Evolutionary conservation across 140 eudicot genomes (phyloP).

Genomic region (Flaveria floridana): DNA sequence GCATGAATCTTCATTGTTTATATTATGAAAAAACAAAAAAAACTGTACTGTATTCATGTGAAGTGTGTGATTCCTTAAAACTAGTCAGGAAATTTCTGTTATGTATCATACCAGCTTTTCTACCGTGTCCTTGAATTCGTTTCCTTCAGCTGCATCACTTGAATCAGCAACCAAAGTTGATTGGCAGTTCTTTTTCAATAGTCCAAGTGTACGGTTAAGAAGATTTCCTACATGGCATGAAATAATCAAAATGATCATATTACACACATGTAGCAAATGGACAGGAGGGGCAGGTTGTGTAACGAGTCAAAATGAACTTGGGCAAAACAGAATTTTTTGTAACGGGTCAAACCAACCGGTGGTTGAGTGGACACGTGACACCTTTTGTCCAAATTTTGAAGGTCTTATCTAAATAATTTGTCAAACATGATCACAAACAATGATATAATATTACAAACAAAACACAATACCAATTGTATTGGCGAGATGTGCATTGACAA

Average conservation of each 20-base stretch:
- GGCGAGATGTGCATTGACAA: conserved; percentile 92
- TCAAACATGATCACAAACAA: background rate
- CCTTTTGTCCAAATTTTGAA: background rate
- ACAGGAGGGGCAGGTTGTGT: background rate
- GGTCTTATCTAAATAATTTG: background rate
- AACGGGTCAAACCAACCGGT: no score
- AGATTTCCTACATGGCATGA: conserved; percentile 66
- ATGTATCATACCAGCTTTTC: conserved; percentile 66
- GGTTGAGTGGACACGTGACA: background rate
- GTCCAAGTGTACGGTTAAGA: conserved; percentile 97
- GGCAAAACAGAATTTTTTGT: background rate
- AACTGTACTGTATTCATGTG: background rate
- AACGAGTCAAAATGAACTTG: conserved; percentile 3
- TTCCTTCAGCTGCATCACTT: conserved; percentile 82
- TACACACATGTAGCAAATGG: background rate
- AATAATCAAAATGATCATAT: conserved; percentile 20
- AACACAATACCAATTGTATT: conserved; percentile 70
- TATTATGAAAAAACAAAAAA: background rate
- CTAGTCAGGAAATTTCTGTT: background rate
- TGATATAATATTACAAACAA: background rate
- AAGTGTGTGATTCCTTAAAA: conserved; percentile 13
- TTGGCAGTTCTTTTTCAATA: conserved; percentile 83
- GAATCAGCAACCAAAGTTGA: conserved; percentile 82
- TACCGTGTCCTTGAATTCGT: conserved; percentile 66
- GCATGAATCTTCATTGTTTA: conserved; percentile 4